Evolutionary conservation across 208 protist species (phyloP), one percentile per base, ranked within the genome.

Genomic region (Trypanosoma lewisi): DNA sequence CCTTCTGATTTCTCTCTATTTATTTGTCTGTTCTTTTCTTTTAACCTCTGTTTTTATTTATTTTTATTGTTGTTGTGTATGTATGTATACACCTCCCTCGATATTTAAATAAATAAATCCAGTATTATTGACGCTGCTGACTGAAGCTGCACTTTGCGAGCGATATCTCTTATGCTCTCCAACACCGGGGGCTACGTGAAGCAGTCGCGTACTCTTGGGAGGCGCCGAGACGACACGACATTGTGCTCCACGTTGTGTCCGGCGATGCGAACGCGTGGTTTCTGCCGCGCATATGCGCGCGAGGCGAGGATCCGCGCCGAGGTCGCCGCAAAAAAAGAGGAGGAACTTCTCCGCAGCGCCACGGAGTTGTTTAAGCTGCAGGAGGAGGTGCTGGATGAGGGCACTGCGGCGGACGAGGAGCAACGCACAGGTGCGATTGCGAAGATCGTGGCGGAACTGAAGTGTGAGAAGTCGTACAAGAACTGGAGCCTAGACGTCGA

Each of bases 401-500:
- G 28, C 11, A 51, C 12, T 2, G 45, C 16, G n/a, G 25, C 21
- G 17, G 67, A 36, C 41, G 59, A 58, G 12, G 52, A 47, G 14
- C 11, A 58, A 31, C 9, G 47, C 30, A 16, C 33, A 9, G 34
- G 39, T 8, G 48, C 33, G 11, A 57, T 65, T 36, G 65, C 27
- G 9, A 52, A 52, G 12, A 73, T 91, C 19, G 48, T 94, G 14
- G 73, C 70, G 14, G 85, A 90, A 74, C 71, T 94, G 45, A 85
- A 87, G 70, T 56, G 73, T 62, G 83, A 92, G 70, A 71, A 78
- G 33, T 74, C 70, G 25, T 94, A 92, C 51, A 60, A 73, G 34
- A 74, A 87, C 55, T 94, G 88, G 85, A 90, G 77, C 62, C 68
- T 94, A 8, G 85, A 94, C 41, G 78, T 73, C 21, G 85, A 65